Evolutionary conservation across 176 grass and related monocot species (phyloP).

Genomic region (Triticum monococcum): DNA sequence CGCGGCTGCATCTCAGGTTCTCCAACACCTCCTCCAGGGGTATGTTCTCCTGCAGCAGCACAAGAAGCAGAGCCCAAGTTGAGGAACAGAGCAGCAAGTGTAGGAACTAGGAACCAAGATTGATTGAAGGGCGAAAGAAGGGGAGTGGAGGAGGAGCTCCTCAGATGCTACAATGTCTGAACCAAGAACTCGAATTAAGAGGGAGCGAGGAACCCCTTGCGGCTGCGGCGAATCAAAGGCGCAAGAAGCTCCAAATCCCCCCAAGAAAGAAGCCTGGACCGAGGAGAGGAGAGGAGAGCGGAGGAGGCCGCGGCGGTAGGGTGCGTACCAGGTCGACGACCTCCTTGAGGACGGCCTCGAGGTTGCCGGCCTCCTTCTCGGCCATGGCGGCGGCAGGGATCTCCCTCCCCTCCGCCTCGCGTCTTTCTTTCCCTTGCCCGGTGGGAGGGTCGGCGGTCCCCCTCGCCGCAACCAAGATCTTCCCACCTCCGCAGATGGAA

Average conservation of each 20-base stretch:
- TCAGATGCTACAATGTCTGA: no score
- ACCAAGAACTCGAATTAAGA: no score
- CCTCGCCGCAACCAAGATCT: not conserved
- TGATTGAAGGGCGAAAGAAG: no score
- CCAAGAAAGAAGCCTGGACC: not conserved
- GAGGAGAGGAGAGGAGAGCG: not conserved
- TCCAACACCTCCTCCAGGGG: constrained; percentile 80
- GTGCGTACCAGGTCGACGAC: constrained; percentile 57
- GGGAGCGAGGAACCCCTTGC: no score
- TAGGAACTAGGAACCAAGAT: no score
- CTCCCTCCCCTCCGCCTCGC: constrained; percentile 20
- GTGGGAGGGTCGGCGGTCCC: not conserved
- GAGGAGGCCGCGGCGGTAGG: not conserved
- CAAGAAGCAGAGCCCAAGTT: not conserved
- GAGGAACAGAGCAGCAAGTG: not conserved
- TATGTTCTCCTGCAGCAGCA: constrained; percentile 57
- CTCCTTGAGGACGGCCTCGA: constrained; percentile 80
- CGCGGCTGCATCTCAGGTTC: constrained; percentile 62
- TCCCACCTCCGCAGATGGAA: not conserved
- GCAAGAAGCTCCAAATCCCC: not conserved
- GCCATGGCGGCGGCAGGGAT: constrained; percentile 43
- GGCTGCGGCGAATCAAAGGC: no score
- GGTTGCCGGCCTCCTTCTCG: constrained; percentile 51
- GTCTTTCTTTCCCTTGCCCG: not conserved
- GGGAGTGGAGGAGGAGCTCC: no score